Base-by-base conservation (phyloP, 148 eudicot species). In the Drosera capensis region DNA sequence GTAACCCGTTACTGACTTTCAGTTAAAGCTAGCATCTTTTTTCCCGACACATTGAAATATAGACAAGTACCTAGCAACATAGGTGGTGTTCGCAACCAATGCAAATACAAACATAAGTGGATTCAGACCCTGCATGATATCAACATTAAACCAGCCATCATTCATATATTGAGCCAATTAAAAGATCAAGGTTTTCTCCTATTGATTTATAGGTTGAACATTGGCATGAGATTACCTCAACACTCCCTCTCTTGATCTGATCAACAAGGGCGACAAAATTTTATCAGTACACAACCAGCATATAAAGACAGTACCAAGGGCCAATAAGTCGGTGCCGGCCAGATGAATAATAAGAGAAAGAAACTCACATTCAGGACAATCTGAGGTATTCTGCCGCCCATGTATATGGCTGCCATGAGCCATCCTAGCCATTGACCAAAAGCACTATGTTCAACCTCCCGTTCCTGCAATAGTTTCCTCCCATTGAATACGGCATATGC, bases 31-130 rank as follows among this genome's bases (percentile, higher is more conserved):
- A n/a, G n/a, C n/a, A n/a, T n/a, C n/a, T n/a, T n/a, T n/a, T n/a
- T n/a, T n/a, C 38, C 2, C 6, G n/a, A 11, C 14, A 34, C 38
- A 34, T 15, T 9, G 38, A 34, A 0, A 12, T 2, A n/a, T 18
- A 23, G 31, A 24, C 25, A 18, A 21, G 20, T 11, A 81, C 95
- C 99, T 90, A 42, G 59, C 88, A 5, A 90, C 95, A 54, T 90
- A 90, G 57, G 93, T 58, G 41, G 55, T 69, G 46, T 90, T 90
- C n/a, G 95, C 99, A 15, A 74, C 36, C 30, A 85, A 82, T 15
- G 99, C 99, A 54, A 90, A 90, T 63, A 90, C 20, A 63, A 90
- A 90, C 99, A 90, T 90, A 45, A 84, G 64, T 8, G 93, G 99
- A 80, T 85, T 90, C 64, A 90, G 52, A 25, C 99, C 99, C 96